A percentile compares a stretch with the other conserved stretches of the same genome.
Evolutionary conservation across 2,329 filamentous ascomycete genomes (phyloP).

Genomic region (Chaetomiaceae sp.): DNA sequence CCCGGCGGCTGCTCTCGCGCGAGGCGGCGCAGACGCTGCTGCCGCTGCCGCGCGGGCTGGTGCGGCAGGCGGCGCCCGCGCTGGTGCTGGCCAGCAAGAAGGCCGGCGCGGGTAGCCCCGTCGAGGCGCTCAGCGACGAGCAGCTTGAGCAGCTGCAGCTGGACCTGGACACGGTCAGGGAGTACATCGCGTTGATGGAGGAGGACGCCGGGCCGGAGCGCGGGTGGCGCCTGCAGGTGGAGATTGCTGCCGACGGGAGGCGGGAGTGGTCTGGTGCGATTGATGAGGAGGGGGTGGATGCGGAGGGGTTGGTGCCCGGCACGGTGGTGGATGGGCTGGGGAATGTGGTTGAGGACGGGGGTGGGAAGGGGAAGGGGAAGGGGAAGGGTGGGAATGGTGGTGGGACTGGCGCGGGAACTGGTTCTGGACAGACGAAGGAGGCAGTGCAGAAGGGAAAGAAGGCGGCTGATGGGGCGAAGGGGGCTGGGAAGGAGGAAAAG

Average conservation of each 20-base stretch:
- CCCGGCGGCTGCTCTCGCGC: constrained; percentile 44
- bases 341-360: background rate
- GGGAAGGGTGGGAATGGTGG: background rate
- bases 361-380: background rate
- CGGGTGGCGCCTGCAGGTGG: constrained; percentile 70
- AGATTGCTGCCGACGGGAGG: constrained; percentile 64
- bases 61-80: constrained; percentile 10
- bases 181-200: constrained; percentile 61
- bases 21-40: constrained; percentile 43
- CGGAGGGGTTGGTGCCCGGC: constrained; percentile 38
- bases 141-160: constrained; percentile 65
- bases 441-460: constrained; percentile 5
- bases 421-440: background rate
- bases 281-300: constrained; percentile 49
- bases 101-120: constrained; percentile 42
- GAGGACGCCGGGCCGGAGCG: constrained; percentile 62
- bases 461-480: background rate
- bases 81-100: constrained; percentile 46
- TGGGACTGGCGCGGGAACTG: too few species aligned
- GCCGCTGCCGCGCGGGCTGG: constrained; percentile 38
- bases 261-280: constrained; percentile 11
- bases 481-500: background rate
- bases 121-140: constrained; percentile 56
- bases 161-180: constrained; percentile 60
- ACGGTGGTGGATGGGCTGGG: too few species aligned